phyloP scores from a whole-genome alignment of 805 yeast genomes.

The Dipodascopsis tothii region DNA sequence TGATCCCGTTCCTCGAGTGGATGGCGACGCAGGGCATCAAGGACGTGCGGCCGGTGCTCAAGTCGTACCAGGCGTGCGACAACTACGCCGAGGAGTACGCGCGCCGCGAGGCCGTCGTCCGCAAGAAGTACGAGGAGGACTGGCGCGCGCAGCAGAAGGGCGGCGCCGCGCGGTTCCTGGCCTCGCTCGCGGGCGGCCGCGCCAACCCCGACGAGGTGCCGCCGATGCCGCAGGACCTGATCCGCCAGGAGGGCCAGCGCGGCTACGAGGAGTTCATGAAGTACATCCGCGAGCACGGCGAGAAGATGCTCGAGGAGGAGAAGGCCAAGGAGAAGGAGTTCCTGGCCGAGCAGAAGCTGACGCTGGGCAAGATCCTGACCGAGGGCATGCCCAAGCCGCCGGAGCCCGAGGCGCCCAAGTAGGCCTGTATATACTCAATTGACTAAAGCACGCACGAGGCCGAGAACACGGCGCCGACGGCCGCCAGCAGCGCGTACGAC shows the following conservation, averaged over 20 bases:
- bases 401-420: too few relatives aligned
- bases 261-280: constrained; percentile 77
- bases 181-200: constrained; percentile 25
- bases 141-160: constrained; percentile 39
- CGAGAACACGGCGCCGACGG: too few relatives aligned
- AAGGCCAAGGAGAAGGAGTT: constrained; percentile 54
- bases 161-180: constrained; percentile 7
- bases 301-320: constrained; percentile 44
- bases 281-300: constrained; percentile 74
- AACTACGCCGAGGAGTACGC: constrained; percentile 72
- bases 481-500: constrained; percentile 11
- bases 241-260: constrained; percentile 87
- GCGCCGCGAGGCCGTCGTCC: constrained; percentile 65
- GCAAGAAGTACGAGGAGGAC: constrained; percentile 47
- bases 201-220: constrained; percentile 36
- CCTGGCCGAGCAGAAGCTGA: constrained; percentile 72
- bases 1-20: constrained; percentile 91
- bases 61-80: constrained; percentile 59
- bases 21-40: constrained; percentile 77
- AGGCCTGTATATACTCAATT: too few relatives aligned
- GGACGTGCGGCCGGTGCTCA: constrained; percentile 84
- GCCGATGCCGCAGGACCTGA: constrained; percentile 79
- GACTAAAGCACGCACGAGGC: too few relatives aligned
- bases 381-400: constrained; percentile 1
- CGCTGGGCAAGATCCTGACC: constrained; percentile 75